Evolutionary conservation across 176 grass and related monocot species (phyloP).

Genomic region (Lolium rigidum): DNA sequence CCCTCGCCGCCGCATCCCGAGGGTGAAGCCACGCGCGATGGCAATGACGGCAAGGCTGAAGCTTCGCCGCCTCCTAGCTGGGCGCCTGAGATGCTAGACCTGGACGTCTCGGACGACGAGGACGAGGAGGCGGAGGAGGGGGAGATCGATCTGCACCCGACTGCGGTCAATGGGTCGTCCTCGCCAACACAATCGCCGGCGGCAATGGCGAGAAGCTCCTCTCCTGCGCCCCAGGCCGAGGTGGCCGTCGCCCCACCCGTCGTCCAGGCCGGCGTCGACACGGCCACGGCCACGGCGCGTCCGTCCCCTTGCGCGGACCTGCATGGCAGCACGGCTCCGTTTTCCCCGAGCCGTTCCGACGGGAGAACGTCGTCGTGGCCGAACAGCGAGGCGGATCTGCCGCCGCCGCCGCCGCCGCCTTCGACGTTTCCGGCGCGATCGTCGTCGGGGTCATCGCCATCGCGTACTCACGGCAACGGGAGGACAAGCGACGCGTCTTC

Average conservation of each 20-base stretch:
- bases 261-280: background rate
- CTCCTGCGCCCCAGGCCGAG: background rate
- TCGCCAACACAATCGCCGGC: background rate
- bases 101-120: background rate
- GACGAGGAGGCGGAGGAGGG: background rate
- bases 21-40: background rate
- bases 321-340: background rate
- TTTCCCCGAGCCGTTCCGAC: background rate
- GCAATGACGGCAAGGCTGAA: background rate
- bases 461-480: background rate
- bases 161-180: background rate
- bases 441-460: background rate
- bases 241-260: background rate
- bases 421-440: background rate
- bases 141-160: background rate
- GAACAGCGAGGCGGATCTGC: too few species aligned
- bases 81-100: background rate
- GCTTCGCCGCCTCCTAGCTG: background rate
- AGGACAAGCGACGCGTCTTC: slow-evolving; percentile 3
- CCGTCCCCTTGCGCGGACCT: background rate
- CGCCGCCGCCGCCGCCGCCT: background rate
- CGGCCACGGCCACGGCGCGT: background rate
- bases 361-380: background rate
- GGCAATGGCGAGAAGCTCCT: background rate
- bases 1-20: background rate